These are phyloP conservation scores for Diaporthe sp. DNA, from an alignment of 2,329 filamentous ascomycete genomes.

Conservation along the genomic window DNA sequence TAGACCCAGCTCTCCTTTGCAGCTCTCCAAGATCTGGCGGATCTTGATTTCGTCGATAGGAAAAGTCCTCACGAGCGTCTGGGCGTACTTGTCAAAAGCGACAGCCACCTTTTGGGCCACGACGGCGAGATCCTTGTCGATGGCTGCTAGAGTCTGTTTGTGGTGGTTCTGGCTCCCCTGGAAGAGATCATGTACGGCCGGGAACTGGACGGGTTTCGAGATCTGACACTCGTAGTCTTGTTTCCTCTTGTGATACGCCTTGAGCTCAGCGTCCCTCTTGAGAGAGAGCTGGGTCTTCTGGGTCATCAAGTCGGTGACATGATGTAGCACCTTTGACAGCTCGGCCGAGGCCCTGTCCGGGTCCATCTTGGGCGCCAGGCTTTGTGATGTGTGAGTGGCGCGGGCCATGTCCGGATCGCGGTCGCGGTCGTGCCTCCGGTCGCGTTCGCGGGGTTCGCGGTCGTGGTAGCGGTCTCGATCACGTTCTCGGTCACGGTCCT, in stretches of 20 bases:
- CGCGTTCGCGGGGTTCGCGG: slow-evolving; percentile 3
- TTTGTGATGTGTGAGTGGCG: background rate
- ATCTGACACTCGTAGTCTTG: slow-evolving; percentile 20
- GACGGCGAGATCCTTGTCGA: slow-evolving; percentile 24
- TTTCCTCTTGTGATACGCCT: slow-evolving; percentile 19
- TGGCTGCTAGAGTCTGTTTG: slow-evolving; percentile 2
- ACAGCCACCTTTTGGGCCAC: background rate
- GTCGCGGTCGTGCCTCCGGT: slow-evolving; percentile 10
- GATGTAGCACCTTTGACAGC: slow-evolving; percentile 17
- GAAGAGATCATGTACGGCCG: slow-evolving; percentile 18
- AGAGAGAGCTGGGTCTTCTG: slow-evolving; percentile 18
- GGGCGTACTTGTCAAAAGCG: background rate
- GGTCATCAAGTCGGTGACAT: slow-evolving; percentile 8
- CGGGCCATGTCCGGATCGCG: background rate
- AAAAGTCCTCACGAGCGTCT: slow-evolving; percentile 9
- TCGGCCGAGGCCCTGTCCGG: slow-evolving; percentile 26
- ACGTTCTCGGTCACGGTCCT: slow-evolving; percentile 2
- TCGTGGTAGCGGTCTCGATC: background rate
- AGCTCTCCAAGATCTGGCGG: slow-evolving; percentile 25
- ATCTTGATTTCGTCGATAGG: slow-evolving; percentile 29
- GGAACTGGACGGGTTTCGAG: slow-evolving; percentile 10
- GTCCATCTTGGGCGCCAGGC: slow-evolving; percentile 11
- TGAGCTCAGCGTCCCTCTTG: slow-evolving; percentile 27
- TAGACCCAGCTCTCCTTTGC: slow-evolving; percentile 5
- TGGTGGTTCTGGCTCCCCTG: slow-evolving; percentile 10